Evolutionary conservation across 2,329 filamentous ascomycete species (phyloP), one percentile per base, ranked within the genome.

Genomic region (Talaromyces marneffei): DNA sequence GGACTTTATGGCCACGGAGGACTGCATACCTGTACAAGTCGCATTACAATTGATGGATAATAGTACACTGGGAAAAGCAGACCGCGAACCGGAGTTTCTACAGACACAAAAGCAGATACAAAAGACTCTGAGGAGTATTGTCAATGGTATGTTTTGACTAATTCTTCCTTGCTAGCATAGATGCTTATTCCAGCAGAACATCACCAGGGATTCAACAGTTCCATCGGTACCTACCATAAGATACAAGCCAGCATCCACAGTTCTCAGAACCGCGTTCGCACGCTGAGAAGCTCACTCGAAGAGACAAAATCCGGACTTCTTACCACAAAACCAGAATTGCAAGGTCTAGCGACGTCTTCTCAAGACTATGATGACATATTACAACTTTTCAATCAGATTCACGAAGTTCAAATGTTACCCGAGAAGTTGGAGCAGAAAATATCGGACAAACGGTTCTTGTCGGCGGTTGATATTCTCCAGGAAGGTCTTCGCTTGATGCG

Each of bases 201-300:
- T 72, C 93, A 99, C 72, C 94, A 99, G 75, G 95, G 94, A 52
- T 99, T 99, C 83, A 99, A 97, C 78, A 96, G 91, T 75, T 97
- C 93, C 56, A 97, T 99, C 65, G 94, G 93, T 74, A 97, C 93
- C 20, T 99, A 97, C 72, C 95, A 99, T 80, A 97, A 96, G 76
- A 99, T 99, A 64, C 94, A 99, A 75, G 86, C 87, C 57, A 96
- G 91, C 76, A 94, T 99, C 66, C 90, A 93, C 69, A 82, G 85
- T 56, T 96, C 92, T 16, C 94, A 99, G 75, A 87, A 87, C 69
- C 87, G 91, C 63, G 91, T 99, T 59, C 86, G 93, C 62, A 80
- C 82, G 12, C 80, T 99, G 64, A 94, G 93, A 74, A 86, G 92
- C 61, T 91, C 91, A n/a, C 80, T 99, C 61, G 83, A 87, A 14